These are phyloP conservation scores for Artemisia tridentata DNA, from an alignment of 129 eudicot species.

Conservation along the genomic window DNA sequence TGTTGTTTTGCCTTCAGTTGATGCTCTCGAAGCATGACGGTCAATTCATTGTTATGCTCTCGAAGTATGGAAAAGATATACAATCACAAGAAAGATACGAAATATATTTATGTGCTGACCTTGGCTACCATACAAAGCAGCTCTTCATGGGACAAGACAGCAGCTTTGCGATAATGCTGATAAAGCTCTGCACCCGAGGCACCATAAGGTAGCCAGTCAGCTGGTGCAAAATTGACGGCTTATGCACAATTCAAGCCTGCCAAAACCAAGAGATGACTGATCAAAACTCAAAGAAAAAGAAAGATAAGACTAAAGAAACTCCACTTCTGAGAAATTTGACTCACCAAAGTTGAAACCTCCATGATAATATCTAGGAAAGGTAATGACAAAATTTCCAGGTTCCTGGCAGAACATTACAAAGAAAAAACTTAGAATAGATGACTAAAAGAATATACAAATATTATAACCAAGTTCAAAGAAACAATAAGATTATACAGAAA, in stretches of 20 bases:
- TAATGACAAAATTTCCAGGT: slow-evolving; percentile 96
- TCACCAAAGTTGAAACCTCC: slow-evolving; percentile 98
- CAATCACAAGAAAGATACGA: background rate
- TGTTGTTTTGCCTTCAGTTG: too few species aligned
- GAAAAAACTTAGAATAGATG: slow-evolving; percentile 13
- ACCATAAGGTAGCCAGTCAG: slow-evolving; percentile 99
- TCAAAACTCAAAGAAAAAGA: background rate
- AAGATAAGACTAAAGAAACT: background rate
- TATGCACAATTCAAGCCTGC: slow-evolving; percentile 98
- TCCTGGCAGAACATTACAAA: slow-evolving; percentile 48
- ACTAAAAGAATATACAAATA: background rate
- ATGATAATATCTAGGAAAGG: slow-evolving; percentile 96
- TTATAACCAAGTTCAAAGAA: background rate
- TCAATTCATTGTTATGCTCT: too few species aligned
- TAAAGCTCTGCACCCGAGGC: slow-evolving; percentile 96
- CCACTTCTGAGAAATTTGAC: slow-evolving; percentile 23
- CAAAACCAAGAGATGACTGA: slow-evolving; percentile 21
- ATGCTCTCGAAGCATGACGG: too few species aligned
- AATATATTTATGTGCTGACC: slow-evolving; percentile 37
- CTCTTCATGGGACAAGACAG: slow-evolving; percentile 96
- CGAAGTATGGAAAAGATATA: slow-evolving; percentile 9
- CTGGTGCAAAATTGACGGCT: slow-evolving; percentile 99
- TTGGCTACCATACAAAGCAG: slow-evolving; percentile 89
- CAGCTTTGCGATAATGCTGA: slow-evolving; percentile 80
- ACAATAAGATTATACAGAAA: background rate